A percentile compares a stretch with the other conserved stretches of the same genome.
Conservation (phyloP, 257 asterid species). For the Solanum gandarillasii region DNA sequence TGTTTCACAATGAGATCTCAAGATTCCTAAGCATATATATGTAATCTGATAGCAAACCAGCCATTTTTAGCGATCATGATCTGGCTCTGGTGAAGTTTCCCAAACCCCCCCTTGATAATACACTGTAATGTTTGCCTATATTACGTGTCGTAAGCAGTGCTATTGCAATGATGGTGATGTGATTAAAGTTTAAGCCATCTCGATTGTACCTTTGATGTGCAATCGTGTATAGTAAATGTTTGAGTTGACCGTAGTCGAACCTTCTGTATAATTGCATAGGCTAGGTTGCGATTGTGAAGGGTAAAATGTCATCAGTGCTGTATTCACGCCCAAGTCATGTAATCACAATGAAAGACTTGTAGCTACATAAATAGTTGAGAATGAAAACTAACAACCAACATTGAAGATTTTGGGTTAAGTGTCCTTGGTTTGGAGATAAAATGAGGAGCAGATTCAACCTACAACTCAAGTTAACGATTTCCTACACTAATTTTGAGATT, state of each 20-base stretch:
- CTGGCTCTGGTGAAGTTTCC: not conserved
- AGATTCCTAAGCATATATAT: not conserved
- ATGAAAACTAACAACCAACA: not conserved
- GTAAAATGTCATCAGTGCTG: not conserved
- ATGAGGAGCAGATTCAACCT: not conserved
- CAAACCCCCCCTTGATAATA: not conserved
- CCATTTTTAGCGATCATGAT: not conserved
- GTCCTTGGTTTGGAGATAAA: not conserved
- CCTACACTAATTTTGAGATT: not conserved
- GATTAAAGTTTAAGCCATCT: not conserved
- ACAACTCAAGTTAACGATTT: not conserved
- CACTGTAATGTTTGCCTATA: not conserved
- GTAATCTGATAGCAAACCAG: not conserved
- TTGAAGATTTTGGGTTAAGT: not conserved
- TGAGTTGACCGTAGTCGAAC: not conserved
- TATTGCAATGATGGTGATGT: not conserved
- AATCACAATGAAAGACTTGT: not conserved
- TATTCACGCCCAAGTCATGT: not conserved
- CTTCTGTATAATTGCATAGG: not conserved
- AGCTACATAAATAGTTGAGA: not conserved
- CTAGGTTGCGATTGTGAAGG: not conserved
- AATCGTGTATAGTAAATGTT: not conserved
- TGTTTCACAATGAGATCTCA: not conserved
- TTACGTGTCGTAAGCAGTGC: not conserved
- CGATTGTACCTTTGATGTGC: not conserved